Conservation (phyloP, 495 filamentous ascomycete species). For the Penicillium macrosclerotiorum region DNA sequence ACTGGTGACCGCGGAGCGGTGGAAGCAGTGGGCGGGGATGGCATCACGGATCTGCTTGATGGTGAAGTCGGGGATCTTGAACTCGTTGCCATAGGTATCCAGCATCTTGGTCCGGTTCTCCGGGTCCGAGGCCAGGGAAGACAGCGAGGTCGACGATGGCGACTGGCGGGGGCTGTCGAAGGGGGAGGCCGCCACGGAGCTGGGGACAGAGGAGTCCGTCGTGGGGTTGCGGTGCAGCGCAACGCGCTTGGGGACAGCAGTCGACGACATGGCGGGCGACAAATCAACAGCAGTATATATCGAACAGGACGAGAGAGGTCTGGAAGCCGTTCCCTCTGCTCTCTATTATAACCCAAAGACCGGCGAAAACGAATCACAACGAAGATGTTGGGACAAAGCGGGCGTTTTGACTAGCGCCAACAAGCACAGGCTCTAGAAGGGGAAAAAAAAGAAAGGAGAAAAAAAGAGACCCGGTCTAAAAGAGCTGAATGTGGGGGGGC, state of each 20-base stretch:
- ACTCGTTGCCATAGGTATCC: constrained; percentile 67
- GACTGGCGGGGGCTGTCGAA: constrained; percentile 70
- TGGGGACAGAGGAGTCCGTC: constrained; percentile 61
- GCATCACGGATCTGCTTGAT: constrained; percentile 69
- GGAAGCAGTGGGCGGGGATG: constrained; percentile 62
- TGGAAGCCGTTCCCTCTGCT: neutral
- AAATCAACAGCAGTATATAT: constrained; percentile 1
- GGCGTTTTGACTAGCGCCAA: neutral
- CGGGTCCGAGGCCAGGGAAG: constrained; percentile 70
- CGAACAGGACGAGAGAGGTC: neutral
- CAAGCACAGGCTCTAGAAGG: constrained; percentile 1
- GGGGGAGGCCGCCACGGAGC: constrained; percentile 63
- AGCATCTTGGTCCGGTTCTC: constrained; percentile 53
- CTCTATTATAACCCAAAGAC: constrained; percentile 4
- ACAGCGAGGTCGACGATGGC: constrained; percentile 85
- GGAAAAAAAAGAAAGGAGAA: neutral
- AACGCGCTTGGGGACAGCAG: constrained; percentile 53
- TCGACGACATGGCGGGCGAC: constrained; percentile 51
- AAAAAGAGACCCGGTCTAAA: too few relatives aligned
- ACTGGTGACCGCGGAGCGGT: constrained; percentile 59
- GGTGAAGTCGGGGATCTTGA: constrained; percentile 67
- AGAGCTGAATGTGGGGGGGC: too few relatives aligned
- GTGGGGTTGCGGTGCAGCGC: constrained; percentile 49
- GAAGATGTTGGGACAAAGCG: constrained; percentile 4
- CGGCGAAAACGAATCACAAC: constrained; percentile 5